phyloP scores from a whole-genome alignment of 805 yeast genomes.

The Kodamaea nitidulidarum region DNA sequence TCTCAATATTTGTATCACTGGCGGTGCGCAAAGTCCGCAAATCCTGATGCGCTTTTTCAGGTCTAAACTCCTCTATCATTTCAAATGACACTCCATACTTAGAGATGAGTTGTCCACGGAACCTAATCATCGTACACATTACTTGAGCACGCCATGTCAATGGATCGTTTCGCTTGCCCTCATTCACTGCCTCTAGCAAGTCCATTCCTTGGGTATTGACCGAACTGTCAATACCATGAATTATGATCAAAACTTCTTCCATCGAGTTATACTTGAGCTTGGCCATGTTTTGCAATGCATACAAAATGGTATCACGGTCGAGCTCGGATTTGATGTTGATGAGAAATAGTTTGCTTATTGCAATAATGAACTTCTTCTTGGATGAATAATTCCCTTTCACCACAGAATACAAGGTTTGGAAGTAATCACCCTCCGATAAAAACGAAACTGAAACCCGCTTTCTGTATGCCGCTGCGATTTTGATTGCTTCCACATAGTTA shows the following conservation, averaged over 20 bases:
- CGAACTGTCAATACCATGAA: conserved; percentile 42
- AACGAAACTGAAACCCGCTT: conserved; percentile 20
- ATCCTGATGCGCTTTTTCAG: conserved; percentile 30
- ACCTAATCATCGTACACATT: conserved; percentile 13
- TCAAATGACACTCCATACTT: conserved; percentile 20
- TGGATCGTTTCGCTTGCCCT: conserved; percentile 9
- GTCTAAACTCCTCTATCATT: conserved; percentile 24
- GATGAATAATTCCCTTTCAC: conserved; percentile 36
- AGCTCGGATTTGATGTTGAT: conserved; percentile 9
- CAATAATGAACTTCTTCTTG: conserved; percentile 39
- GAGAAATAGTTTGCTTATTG: conserved; percentile 17
- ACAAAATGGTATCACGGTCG: conserved; percentile 21
- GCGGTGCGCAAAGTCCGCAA: conserved; percentile 15
- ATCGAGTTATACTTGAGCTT: conserved; percentile 34
- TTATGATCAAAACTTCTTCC: conserved; percentile 50
- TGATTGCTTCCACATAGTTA: conserved; percentile 60
- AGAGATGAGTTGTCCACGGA: conserved; percentile 18
- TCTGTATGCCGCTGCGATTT: conserved; percentile 47
- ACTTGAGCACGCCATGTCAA: conserved; percentile 12
- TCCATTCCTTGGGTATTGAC: conserved; percentile 41
- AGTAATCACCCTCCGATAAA: conserved; percentile 26
- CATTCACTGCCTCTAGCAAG: conserved; percentile 13
- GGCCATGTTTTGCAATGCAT: conserved; percentile 36
- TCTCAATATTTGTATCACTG: neutral
- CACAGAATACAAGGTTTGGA: conserved; percentile 40